Percentiles rank a stretch among this genome's conserved stretches.
Conservation (phyloP, 2,329 filamentous ascomycete genomes). For the Epichloe bromicola region DNA sequence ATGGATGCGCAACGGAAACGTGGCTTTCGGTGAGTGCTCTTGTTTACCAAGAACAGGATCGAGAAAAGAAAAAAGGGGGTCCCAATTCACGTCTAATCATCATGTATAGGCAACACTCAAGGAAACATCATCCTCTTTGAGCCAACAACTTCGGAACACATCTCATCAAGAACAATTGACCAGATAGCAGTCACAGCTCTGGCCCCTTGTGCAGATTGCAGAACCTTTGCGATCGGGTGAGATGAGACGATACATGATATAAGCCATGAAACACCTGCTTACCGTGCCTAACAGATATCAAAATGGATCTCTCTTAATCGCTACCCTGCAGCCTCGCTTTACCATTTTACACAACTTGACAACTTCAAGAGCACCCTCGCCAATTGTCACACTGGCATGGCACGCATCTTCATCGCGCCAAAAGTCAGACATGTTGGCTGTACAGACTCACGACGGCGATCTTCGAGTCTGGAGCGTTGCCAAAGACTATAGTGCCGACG, state of each 20-base stretch:
- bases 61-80: neutral
- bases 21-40: constrained; percentile 70
- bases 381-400: constrained; percentile 80
- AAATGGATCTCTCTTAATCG: constrained; percentile 87
- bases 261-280: constrained; percentile 1
- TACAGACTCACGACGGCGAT: constrained; percentile 84
- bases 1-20: constrained; percentile 96
- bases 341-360: constrained; percentile 88
- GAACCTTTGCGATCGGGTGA: constrained; percentile 92
- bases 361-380: constrained; percentile 71
- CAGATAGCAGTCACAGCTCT: constrained; percentile 92
- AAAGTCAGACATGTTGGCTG: constrained; percentile 95
- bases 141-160: constrained; percentile 81
- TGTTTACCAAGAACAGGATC: neutral
- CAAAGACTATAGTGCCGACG: constrained; percentile 57
- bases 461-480: constrained; percentile 93
- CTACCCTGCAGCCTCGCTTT: constrained; percentile 79
- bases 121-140: constrained; percentile 93
- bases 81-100: neutral
- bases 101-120: constrained; percentile 63
- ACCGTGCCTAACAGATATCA: constrained; percentile 52
- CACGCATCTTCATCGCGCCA: constrained; percentile 92
- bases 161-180: constrained; percentile 76
- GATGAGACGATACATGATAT: constrained; percentile 10
- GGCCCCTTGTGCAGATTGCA: constrained; percentile 77